phyloP scores from a whole-genome alignment of 2,329 filamentous ascomycete genomes.

The Sclerotinia subarctica region DNA sequence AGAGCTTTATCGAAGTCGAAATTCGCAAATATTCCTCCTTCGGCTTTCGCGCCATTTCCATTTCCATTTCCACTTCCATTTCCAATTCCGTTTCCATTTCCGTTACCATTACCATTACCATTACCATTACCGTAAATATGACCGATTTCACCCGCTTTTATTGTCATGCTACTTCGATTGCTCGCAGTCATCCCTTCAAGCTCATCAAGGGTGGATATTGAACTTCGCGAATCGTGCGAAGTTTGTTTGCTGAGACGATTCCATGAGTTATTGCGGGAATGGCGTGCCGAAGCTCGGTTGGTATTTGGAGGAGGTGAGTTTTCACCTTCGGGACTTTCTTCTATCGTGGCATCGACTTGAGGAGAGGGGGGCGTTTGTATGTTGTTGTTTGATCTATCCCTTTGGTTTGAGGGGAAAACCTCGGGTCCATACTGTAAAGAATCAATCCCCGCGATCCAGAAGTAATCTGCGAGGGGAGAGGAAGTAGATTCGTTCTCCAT shows the following conservation, averaged over 20 bases:
- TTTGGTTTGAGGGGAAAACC: slow-evolving; percentile 40
- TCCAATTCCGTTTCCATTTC: slow-evolving; percentile 24
- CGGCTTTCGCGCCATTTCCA: slow-evolving; percentile 19
- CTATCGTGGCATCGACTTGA: slow-evolving; percentile 56
- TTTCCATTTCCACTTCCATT: slow-evolving; percentile 25
- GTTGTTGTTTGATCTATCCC: slow-evolving; percentile 25
- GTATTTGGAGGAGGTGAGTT: slow-evolving; percentile 28
- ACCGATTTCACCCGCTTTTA: slow-evolving; percentile 45
- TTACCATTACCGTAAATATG: slow-evolving; percentile 21
- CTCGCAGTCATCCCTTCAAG: slow-evolving; percentile 47
- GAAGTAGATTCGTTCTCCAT: slow-evolving; percentile 53
- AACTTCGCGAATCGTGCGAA: slow-evolving; percentile 49
- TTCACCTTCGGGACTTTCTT: slow-evolving; percentile 55
- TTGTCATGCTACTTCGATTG: slow-evolving; percentile 65
- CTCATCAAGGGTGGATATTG: slow-evolving; percentile 57
- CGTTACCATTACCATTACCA: slow-evolving; percentile 22
- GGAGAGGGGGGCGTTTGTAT: slow-evolving; percentile 32
- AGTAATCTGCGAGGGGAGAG: slow-evolving; percentile 68
- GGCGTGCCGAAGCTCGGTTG: slow-evolving; percentile 45
- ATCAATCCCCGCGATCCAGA: slow-evolving; percentile 72
- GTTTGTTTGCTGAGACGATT: slow-evolving; percentile 56
- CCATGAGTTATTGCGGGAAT: slow-evolving; percentile 60
- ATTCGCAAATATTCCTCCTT: slow-evolving; percentile 49
- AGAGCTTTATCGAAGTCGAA: slow-evolving; percentile 93
- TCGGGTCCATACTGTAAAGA: slow-evolving; percentile 62